Conservation (phyloP, 2,329 filamentous ascomycete genomes). For the Fusarium sp. region DNA sequence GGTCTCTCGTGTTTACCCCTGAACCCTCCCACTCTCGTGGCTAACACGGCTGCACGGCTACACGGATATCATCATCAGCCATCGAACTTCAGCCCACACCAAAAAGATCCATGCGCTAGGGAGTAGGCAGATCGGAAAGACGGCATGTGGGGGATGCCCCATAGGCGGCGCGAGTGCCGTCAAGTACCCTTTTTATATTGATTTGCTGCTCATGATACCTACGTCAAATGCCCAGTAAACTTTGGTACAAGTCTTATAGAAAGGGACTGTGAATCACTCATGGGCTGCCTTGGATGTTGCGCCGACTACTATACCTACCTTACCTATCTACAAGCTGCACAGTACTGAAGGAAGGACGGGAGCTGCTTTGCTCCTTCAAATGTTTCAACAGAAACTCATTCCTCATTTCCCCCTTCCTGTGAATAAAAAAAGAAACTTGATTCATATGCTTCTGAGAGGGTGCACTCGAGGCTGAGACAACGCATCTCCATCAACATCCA, state of each 20-base stretch:
- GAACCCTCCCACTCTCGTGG: neutral
- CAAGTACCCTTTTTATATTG: slow-evolving; percentile 2
- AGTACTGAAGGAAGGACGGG: neutral
- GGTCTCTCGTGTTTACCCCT: slow-evolving; percentile 20
- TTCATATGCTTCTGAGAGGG: neutral
- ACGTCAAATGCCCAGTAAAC: neutral
- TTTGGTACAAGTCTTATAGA: neutral
- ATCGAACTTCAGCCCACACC: slow-evolving; percentile 15
- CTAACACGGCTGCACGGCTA: neutral
- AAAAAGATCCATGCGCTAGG: neutral
- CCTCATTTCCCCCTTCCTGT: slow-evolving; percentile 6
- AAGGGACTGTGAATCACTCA: neutral
- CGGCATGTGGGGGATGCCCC: slow-evolving; percentile 26
- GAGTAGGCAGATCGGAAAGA: slow-evolving; percentile 25
- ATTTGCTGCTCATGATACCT: neutral
- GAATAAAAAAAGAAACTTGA: slow-evolving; percentile 21
- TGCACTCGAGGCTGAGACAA: slow-evolving; percentile 1
- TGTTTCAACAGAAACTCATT: slow-evolving; percentile 19
- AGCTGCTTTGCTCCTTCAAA: neutral
- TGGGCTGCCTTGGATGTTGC: neutral
- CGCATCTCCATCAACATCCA: neutral
- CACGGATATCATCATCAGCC: slow-evolving; percentile 7
- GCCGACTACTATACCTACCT: neutral
- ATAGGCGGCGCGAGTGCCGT: neutral
- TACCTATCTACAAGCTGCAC: neutral